Evolutionary conservation across 2,329 filamentous ascomycete genomes (phyloP).

Genomic region (Microcera coccophila): DNA sequence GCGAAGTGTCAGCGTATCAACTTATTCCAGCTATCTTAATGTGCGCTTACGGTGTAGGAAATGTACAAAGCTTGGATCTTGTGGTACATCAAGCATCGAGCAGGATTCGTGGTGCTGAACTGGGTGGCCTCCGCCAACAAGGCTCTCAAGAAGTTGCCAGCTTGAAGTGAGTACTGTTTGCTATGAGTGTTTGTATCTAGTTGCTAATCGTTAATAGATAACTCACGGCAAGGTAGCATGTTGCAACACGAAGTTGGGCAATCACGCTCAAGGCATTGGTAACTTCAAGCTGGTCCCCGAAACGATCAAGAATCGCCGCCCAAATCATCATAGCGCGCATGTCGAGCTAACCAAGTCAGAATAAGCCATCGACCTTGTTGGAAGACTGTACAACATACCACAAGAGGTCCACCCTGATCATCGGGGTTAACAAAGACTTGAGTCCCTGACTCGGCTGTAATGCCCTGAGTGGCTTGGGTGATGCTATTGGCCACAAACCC

Average conservation of each 20-base stretch:
- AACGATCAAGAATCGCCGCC: not conserved
- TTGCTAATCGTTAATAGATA: not conserved
- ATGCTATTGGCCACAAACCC: slow-evolving; percentile 7
- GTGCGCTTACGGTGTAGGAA: slow-evolving; percentile 3
- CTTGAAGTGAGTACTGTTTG: slow-evolving; percentile 6
- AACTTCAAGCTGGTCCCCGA: slow-evolving; percentile 1
- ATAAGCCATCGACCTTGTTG: not conserved
- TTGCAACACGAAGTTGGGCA: slow-evolving; percentile 3
- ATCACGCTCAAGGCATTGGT: not conserved
- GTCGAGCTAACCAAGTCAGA: slow-evolving; percentile 4
- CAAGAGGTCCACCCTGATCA: slow-evolving; percentile 3
- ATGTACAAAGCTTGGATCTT: slow-evolving; percentile 6
- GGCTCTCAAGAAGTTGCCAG: slow-evolving; percentile 2
- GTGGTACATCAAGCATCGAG: slow-evolving; percentile 4
- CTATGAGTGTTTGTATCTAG: not conserved
- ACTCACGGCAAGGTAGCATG: slow-evolving; percentile 10
- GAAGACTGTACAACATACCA: slow-evolving; percentile 2
- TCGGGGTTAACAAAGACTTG: slow-evolving; percentile 1
- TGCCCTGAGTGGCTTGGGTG: slow-evolving; percentile 1
- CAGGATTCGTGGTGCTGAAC: slow-evolving; percentile 1
- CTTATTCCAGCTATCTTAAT: too few species aligned
- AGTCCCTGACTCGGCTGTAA: slow-evolving; percentile 1
- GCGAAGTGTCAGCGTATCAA: not conserved
- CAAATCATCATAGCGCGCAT: slow-evolving; percentile 6
- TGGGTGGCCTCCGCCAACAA: slow-evolving; percentile 1